Conservation (phyloP, 1,284 basidiomycete species). For the Tremellales sp. region DNA sequence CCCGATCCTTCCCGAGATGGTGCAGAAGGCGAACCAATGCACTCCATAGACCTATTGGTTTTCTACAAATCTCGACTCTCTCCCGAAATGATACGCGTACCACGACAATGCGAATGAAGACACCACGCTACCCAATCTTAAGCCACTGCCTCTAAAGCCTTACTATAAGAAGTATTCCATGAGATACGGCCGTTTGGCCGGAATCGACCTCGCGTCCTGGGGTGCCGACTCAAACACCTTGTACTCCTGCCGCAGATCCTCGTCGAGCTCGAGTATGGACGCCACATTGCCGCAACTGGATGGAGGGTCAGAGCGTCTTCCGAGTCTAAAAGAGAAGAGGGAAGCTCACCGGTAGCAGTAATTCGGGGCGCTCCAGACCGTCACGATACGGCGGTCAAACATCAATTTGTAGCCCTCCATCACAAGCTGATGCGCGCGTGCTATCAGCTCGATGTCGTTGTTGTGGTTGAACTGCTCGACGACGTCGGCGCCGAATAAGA, state of each 20-base stretch:
- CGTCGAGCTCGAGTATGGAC: constrained; percentile 86
- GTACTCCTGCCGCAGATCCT: constrained; percentile 83
- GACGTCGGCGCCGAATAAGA: constrained; percentile 89
- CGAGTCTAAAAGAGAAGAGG: background rate
- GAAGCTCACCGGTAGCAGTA: constrained; percentile 85
- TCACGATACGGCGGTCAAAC: constrained; percentile 94
- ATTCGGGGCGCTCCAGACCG: constrained; percentile 98
- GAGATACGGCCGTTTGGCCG: constrained; percentile 70
- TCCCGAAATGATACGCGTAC: too few relatives aligned
- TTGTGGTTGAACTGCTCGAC: constrained; percentile 83
- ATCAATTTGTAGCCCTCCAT: constrained; percentile 97
- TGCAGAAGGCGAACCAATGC: too few relatives aligned
- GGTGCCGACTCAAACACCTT: constrained; percentile 58
- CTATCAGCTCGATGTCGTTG: constrained; percentile 92
- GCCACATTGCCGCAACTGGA: constrained; percentile 87
- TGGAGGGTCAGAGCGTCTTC: constrained; percentile 14
- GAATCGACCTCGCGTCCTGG: constrained; percentile 79
- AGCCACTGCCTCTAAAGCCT: too few relatives aligned
- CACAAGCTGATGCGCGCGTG: constrained; percentile 93
- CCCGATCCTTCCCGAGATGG: too few relatives aligned
- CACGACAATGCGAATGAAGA: too few relatives aligned
- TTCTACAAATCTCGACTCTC: too few relatives aligned
- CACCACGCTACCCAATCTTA: too few relatives aligned
- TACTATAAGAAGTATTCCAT: constrained; percentile 48
- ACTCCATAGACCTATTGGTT: too few relatives aligned